phyloP scores from a whole-genome alignment of 148 eudicot species.

The Cornus kousa region DNA sequence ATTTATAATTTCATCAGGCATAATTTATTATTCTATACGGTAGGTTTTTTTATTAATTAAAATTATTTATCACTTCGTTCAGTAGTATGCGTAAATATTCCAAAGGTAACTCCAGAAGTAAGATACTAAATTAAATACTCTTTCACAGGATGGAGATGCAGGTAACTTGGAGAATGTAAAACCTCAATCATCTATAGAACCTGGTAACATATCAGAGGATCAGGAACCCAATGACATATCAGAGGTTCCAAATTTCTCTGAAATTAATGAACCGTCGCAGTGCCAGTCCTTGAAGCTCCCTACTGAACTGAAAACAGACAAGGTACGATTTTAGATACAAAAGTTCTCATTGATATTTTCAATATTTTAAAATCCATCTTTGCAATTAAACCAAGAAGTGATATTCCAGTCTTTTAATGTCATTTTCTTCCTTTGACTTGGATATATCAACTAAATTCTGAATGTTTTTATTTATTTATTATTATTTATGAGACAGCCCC shows the following conservation, averaged over 20 bases:
- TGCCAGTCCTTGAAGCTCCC: slow-evolving; percentile 38
- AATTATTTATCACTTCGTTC: neutral
- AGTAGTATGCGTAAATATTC: neutral
- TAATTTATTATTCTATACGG: neutral
- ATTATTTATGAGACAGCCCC: too few relatives aligned
- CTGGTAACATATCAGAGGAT: slow-evolving; percentile 33
- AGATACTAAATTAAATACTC: neutral
- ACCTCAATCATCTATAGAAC: slow-evolving; percentile 10
- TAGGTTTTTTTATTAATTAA: neutral
- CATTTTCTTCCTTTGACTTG: neutral
- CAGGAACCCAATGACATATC: slow-evolving; percentile 30
- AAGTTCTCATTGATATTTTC: neutral
- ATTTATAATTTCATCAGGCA: neutral
- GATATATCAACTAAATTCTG: neutral
- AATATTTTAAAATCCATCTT: neutral
- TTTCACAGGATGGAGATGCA: slow-evolving; percentile 32
- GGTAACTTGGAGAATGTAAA: slow-evolving; percentile 14
- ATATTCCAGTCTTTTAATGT: neutral
- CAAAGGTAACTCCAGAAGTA: neutral
- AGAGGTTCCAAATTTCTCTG: slow-evolving; percentile 31
- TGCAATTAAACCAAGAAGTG: neutral
- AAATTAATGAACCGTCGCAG: slow-evolving; percentile 36
- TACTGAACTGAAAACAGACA: slow-evolving; percentile 27
- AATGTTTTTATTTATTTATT: neutral
- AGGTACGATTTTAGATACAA: slow-evolving; percentile 17